These are phyloP conservation scores for Rhodomyrtus psidioides DNA, from an alignment of 441 rosid species.

Conservation along the genomic window DNA sequence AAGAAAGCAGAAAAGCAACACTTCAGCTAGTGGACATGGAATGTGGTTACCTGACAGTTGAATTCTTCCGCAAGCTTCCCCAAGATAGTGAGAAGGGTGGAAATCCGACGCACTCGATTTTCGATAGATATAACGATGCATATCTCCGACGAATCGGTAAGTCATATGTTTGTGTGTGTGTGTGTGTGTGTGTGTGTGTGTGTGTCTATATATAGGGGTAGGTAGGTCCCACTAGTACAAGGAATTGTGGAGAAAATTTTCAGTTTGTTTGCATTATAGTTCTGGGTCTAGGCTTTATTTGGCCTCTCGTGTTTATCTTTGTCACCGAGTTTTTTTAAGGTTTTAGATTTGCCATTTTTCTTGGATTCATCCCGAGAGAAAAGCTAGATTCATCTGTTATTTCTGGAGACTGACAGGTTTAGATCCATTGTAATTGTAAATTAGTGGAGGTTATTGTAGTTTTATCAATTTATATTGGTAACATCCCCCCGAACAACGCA, in stretches of 20 bases:
- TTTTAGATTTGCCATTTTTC: not conserved
- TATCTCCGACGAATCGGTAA: conserved; percentile 80
- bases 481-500: conserved; percentile 7
- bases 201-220: too few species aligned
- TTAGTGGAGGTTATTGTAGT: not conserved
- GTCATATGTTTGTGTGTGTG: not conserved
- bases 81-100: conserved; percentile 93
- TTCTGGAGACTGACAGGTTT: not conserved
- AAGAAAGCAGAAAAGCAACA: conserved; percentile 78
- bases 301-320: not conserved
- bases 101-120: conserved; percentile 77
- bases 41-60: conserved; percentile 76
- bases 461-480: not conserved
- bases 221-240: not conserved
- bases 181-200: too few species aligned
- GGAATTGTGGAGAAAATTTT: not conserved
- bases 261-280: not conserved
- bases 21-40: conserved; percentile 87
- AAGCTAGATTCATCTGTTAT: not conserved
- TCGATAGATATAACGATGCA: conserved; percentile 75
- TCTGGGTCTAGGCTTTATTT: not conserved
- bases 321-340: not conserved
- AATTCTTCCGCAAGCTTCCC: conserved; percentile 89
- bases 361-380: not conserved
- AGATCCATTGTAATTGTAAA: not conserved